These are phyloP conservation scores for Purpureocillium lavendulum DNA, from an alignment of 2,329 filamentous ascomycete species.

Conservation along the genomic window DNA sequence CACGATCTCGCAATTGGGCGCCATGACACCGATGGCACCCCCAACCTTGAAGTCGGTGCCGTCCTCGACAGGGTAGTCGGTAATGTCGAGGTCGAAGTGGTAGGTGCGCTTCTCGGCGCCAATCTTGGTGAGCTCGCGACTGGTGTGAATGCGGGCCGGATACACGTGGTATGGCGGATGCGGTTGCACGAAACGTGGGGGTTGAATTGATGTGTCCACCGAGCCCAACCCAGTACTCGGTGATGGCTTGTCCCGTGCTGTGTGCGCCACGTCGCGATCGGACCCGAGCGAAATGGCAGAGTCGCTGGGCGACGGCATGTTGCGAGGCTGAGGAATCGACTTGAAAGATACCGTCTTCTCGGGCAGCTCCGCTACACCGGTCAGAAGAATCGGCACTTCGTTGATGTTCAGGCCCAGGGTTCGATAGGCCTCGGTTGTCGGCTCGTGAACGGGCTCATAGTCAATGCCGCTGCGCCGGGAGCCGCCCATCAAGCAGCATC, in stretches of 20 bases:
- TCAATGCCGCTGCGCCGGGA: constrained; percentile 36
- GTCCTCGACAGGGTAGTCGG: constrained; percentile 82
- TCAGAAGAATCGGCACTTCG: constrained; percentile 65
- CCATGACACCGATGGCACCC: constrained; percentile 87
- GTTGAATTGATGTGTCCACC: constrained; percentile 56
- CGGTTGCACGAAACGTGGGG: constrained; percentile 84
- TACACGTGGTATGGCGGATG: constrained; percentile 91
- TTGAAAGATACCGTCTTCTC: constrained; percentile 66
- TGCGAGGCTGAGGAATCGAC: constrained; percentile 35
- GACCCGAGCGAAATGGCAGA: constrained; percentile 37
- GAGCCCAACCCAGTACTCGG: constrained; percentile 15
- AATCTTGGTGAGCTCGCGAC: constrained; percentile 76
- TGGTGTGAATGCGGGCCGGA: constrained; percentile 76
- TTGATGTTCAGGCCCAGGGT: constrained; percentile 71
- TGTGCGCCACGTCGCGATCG: constrained; percentile 24
- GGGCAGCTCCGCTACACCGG: constrained; percentile 63
- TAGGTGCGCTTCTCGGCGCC: constrained; percentile 96
- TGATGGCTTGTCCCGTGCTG: constrained; percentile 15
- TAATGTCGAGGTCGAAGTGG: constrained; percentile 95
- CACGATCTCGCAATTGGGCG: constrained; percentile 67
- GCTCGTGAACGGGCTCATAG: constrained; percentile 47
- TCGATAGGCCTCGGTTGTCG: constrained; percentile 78
- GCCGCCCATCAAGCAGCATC: constrained; percentile 47
- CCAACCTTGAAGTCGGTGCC: constrained; percentile 91
- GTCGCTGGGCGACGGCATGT: constrained; percentile 34